Percentiles rank a stretch among this genome's conserved stretches.
These are phyloP conservation scores for Xylariaceae sp. DNA, from an alignment of 2,329 filamentous ascomycete genomes.

Conservation along the genomic window DNA sequence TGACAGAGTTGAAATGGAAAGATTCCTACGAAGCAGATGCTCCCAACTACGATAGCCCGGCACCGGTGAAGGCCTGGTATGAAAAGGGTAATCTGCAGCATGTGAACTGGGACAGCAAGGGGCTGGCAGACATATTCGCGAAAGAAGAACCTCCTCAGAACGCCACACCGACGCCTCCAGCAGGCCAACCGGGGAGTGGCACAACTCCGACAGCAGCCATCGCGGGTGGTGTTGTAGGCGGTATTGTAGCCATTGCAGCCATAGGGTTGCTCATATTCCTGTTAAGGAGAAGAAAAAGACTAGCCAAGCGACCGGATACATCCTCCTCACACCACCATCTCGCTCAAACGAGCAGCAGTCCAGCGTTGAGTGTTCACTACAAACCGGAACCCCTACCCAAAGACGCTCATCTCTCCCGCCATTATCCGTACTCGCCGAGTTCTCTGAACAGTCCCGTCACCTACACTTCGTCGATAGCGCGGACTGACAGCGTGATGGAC, in stretches of 20 bases:
- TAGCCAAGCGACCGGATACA: slow-evolving; percentile 1
- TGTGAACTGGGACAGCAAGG: slow-evolving; percentile 27
- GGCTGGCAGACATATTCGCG: slow-evolving; percentile 26
- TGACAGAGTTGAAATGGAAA: slow-evolving; percentile 35
- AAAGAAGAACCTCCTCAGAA: slow-evolving; percentile 2
- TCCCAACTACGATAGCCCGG: slow-evolving; percentile 32
- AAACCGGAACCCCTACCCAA: slow-evolving; percentile 26
- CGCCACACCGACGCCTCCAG: neutral
- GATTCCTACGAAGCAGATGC: slow-evolving; percentile 34
- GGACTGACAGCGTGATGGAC: neutral
- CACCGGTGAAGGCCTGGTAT: slow-evolving; percentile 34
- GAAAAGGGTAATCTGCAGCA: slow-evolving; percentile 25
- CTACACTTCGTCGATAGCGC: slow-evolving; percentile 7
- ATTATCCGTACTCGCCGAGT: slow-evolving; percentile 16
- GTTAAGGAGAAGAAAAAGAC: slow-evolving; percentile 12
- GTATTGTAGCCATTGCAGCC: slow-evolving; percentile 15
- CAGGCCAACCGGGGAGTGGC: neutral
- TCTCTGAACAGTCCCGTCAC: slow-evolving; percentile 6
- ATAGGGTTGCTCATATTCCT: slow-evolving; percentile 15
- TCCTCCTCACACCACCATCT: neutral
- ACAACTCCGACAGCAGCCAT: slow-evolving; percentile 20
- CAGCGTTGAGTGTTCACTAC: slow-evolving; percentile 22
- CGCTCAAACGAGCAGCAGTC: neutral
- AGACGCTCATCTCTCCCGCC: slow-evolving; percentile 3
- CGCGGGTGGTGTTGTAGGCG: slow-evolving; percentile 27